These are phyloP conservation scores for Aspergillus phoenicis DNA, from an alignment of 2,329 filamentous ascomycete species.

Conservation along the genomic window DNA sequence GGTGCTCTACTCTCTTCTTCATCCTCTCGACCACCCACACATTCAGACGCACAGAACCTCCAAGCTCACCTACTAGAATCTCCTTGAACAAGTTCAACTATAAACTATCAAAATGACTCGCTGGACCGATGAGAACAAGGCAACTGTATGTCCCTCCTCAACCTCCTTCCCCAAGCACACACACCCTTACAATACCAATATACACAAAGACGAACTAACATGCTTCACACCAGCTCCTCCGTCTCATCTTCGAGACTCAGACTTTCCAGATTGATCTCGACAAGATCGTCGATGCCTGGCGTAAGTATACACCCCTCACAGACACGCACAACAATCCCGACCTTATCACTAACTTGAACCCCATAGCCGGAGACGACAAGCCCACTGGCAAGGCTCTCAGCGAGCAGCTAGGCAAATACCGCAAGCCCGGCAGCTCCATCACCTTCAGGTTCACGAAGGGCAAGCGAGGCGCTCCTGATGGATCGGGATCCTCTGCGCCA, in stretches of 20 bases:
- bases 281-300: constrained; percentile 5
- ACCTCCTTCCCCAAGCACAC: neutral
- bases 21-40: neutral
- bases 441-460: neutral
- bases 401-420: neutral
- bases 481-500: neutral
- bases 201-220: neutral
- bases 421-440: neutral
- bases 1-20: too few relatives aligned
- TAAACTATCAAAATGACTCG: neutral
- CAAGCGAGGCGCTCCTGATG: neutral
- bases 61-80: neutral
- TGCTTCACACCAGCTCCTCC: neutral
- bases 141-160: neutral
- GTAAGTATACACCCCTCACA: neutral
- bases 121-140: neutral
- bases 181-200: neutral
- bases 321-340: neutral
- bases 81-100: neutral
- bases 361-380: neutral
- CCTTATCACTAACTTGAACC: neutral
- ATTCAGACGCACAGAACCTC: neutral
- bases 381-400: neutral
- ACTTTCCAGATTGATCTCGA: constrained; percentile 1
- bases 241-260: constrained; percentile 7